Conservation (phyloP, 2,329 filamentous ascomycete genomes). For the Esteya vermicola region DNA sequence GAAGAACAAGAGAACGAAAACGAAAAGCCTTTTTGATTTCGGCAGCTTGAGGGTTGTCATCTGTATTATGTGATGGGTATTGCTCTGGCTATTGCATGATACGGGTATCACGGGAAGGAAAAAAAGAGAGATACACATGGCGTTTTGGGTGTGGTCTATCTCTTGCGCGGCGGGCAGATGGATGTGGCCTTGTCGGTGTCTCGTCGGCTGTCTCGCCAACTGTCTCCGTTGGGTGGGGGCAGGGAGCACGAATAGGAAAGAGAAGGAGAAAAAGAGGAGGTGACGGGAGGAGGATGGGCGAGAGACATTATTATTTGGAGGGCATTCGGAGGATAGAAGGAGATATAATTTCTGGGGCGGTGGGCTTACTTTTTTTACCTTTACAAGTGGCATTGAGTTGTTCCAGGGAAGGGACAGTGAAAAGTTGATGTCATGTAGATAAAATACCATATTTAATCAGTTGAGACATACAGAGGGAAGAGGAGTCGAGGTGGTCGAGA, state of each 20-base stretch:
- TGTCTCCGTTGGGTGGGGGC: too few species aligned
- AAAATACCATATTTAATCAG: constrained; percentile 1
- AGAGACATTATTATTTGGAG: not conserved
- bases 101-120: not conserved
- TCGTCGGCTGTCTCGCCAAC: too few species aligned
- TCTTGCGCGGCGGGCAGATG: not conserved
- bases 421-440: not conserved
- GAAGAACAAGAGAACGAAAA: not conserved
- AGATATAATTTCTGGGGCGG: not conserved
- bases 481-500: too few species aligned
- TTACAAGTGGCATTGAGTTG: not conserved
- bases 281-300: not conserved
- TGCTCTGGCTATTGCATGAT: not conserved
- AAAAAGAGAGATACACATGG: too few species aligned
- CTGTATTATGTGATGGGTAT: not conserved
- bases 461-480: too few species aligned
- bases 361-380: not conserved
- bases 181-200: not conserved
- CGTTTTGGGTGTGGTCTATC: not conserved
- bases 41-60: constrained; percentile 1
- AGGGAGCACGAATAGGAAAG: not conserved
- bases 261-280: not conserved
- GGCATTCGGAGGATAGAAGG: not conserved
- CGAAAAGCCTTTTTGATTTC: not conserved
- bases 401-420: not conserved